Percentiles rank a stretch among this genome's conserved stretches.
Conservation (phyloP, 2,329 filamentous ascomycete species). For the Colletotrichum sp. region DNA sequence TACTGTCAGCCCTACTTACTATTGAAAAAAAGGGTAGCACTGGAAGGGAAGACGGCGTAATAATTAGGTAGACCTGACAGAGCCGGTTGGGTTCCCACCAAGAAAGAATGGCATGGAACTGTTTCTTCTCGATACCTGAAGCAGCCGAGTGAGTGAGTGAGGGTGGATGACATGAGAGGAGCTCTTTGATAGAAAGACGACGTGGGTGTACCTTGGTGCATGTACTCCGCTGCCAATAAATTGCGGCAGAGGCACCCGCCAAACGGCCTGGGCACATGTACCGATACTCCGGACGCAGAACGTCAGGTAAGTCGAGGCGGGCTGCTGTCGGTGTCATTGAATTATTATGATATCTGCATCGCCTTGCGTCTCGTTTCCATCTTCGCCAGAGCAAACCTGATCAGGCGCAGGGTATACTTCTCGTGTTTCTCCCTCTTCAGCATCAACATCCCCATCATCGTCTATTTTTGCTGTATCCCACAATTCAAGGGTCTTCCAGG, state of each 20-base stretch:
- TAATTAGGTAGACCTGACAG: not conserved
- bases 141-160: not conserved
- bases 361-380: not conserved
- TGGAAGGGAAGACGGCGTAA: not conserved
- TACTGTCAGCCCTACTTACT: not conserved
- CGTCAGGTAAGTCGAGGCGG: not conserved
- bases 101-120: not conserved
- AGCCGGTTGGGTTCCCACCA: not conserved
- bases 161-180: not conserved
- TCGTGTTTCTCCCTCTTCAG: not conserved
- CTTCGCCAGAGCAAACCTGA: not conserved
- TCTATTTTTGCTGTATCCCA: not conserved
- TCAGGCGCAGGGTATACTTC: not conserved
- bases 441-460: not conserved
- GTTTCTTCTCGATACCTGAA: not conserved
- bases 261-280: not conserved
- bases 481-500: not conserved
- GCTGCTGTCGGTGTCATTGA: not conserved
- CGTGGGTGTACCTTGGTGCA: not conserved
- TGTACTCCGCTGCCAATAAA: not conserved
- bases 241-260: not conserved
- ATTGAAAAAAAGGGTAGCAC: not conserved
- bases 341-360: not conserved
- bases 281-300: not conserved
- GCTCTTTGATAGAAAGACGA: not conserved